Evolutionary conservation across 1,284 basidiomycete species (phyloP), one percentile per base, ranked within the genome.

Genomic region (Ceratobasidium sp.): DNA sequence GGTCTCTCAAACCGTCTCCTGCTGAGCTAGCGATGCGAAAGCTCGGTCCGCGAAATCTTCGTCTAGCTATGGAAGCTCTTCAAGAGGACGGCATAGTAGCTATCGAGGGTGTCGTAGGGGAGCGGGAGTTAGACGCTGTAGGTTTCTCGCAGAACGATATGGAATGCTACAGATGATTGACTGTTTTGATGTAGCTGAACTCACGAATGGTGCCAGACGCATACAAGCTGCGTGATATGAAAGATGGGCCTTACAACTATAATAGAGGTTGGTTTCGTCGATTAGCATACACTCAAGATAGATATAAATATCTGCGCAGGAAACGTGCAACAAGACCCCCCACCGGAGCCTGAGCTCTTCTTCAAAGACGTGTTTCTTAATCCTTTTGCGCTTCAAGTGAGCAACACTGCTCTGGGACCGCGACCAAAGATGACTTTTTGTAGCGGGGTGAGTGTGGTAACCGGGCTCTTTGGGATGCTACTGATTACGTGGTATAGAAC

Each of bases 291-390:
- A 7, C 7, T 7, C 28, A 49, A 20, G 51, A 56, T 15, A n/a
- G 26, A 33, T 42, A 3, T 12, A 23, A 15, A 3, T 44, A 23
- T 44, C 26, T 39, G 42, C 23, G 13, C 33, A 75, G 78, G 79
- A 61, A 78, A 80, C 56, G 58, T 80, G 18, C 79, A 80, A 53
- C 77, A 78, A 49, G 79, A 80, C 55, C 79, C 79, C 7, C 79
- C 79, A 15, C 61, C 69, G 20, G 70, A 73, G 44, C 60, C 69
- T 3, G 26, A 10, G 1, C 58, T 73, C 15, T 80, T 77, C 42
- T 80, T 78, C 64, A 46, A 75, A 40, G 70, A 80, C 61, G 44
- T 75, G 20, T 78, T 78, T 49, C 58, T 78, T 26, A 78, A 80
- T 39, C 69, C 76, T 12, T 73, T 80, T 40, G 79, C 79, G 3